Evolutionary conservation across 1,139 yeast genomes (phyloP).

Genomic region (Kurtzmaniella quercitrusa): DNA sequence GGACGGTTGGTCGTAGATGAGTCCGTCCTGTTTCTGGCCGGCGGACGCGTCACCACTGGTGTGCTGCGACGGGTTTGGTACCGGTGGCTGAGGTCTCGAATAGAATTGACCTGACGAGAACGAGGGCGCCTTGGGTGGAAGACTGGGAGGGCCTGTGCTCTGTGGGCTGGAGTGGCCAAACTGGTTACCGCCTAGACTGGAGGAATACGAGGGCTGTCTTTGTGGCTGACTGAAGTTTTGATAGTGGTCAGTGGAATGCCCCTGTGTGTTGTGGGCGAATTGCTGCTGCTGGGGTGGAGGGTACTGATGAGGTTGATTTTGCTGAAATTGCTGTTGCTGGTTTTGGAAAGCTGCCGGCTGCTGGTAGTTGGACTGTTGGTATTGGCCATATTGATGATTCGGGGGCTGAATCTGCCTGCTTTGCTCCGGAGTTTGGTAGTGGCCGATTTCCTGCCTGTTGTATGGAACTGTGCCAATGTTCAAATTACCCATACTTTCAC

Average conservation of each 20-base stretch:
- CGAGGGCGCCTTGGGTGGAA: slow-evolving; percentile 10
- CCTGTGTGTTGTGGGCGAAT: slow-evolving; percentile 2
- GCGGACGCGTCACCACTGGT: no score
- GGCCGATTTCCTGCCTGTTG: neutral
- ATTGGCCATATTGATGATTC: neutral
- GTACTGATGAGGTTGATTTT: no score
- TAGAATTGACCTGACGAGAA: slow-evolving; percentile 1
- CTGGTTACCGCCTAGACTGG: neutral
- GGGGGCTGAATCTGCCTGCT: neutral
- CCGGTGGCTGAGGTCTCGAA: slow-evolving; percentile 8
- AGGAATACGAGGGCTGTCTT: neutral
- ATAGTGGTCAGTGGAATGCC: slow-evolving; percentile 3
- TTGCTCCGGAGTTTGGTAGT: slow-evolving; percentile 1
- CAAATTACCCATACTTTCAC: slow-evolving; percentile 4
- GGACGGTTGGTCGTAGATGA: slow-evolving; percentile 46
- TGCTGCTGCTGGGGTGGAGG: slow-evolving; percentile 3
- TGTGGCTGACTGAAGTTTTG: neutral
- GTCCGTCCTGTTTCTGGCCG: slow-evolving; percentile 11
- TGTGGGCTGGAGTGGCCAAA: neutral
- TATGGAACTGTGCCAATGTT: slow-evolving; percentile 1
- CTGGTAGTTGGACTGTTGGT: neutral
- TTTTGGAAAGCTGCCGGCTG: slow-evolving; percentile 6
- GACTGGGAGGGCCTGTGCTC: slow-evolving; percentile 7
- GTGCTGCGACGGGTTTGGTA: slow-evolving; percentile 3
- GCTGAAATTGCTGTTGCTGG: slow-evolving; percentile 4